phyloP scores from a whole-genome alignment of 805 yeast species.

The Ogataea pignaliae region DNA sequence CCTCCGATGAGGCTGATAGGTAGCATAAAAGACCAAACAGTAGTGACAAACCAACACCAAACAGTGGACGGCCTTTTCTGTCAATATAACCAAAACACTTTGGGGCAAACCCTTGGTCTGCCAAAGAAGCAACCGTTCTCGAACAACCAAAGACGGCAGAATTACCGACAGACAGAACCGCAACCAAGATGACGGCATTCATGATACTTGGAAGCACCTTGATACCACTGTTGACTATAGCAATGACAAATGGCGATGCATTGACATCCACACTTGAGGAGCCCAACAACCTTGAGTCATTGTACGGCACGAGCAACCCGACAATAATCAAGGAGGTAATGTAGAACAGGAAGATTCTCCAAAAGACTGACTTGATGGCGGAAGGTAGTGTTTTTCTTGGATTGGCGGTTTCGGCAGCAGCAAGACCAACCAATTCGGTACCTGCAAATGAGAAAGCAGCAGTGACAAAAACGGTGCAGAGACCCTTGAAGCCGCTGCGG shows the following conservation, averaged over 20 bases:
- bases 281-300: constrained; percentile 44
- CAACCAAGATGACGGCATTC: constrained; percentile 66
- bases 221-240: constrained; percentile 57
- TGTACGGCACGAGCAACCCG: constrained; percentile 54
- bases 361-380: constrained; percentile 55
- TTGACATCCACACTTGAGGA: constrained; percentile 44
- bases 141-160: constrained; percentile 70
- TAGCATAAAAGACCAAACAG: constrained; percentile 54
- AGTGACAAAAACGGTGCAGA: constrained; percentile 54
- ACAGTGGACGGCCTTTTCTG: constrained; percentile 69
- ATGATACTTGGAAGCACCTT: constrained; percentile 62
- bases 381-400: constrained; percentile 51
- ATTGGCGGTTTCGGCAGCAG: constrained; percentile 56
- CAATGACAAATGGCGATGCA: constrained; percentile 75
- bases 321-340: constrained; percentile 44
- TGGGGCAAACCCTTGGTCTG: constrained; percentile 68
- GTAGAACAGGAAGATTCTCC: constrained; percentile 52
- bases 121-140: constrained; percentile 61
- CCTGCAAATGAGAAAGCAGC: constrained; percentile 58
- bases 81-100: constrained; percentile 61
- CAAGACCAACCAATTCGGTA: constrained; percentile 53
- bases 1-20: constrained; percentile 52
- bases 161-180: constrained; percentile 72
- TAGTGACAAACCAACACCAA: constrained; percentile 54
- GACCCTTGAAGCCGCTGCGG: constrained; percentile 46